Evolutionary conservation across 2,329 filamentous ascomycete species (phyloP), one percentile per base, ranked within the genome.

Genomic region (Metarhizium robertsii): DNA sequence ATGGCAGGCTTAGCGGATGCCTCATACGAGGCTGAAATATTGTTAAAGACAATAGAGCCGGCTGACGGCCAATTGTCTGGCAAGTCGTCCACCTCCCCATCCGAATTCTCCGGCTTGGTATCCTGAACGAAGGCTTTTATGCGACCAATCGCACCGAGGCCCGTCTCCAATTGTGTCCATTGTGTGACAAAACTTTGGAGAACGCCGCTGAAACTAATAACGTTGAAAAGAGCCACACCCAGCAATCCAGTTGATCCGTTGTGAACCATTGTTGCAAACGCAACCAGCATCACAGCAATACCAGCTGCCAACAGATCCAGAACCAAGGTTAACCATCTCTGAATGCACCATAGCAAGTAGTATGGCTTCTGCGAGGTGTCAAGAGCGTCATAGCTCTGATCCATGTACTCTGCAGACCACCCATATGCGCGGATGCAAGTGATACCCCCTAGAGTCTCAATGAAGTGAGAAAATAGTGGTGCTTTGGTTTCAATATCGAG

Each of bases 301-400:
- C 62, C 72, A 16, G 8, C 38, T 5, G 38, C 38, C 38, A 40
- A 5, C 36, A 82, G 62, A 53, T 81, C 74, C 6, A 83, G 57
- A 0, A 79, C 77, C 1, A 83, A 64, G 0, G 70, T 73, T 2
- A 81, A 68, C 79, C 79, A 82, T 43, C 75, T 67, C 55, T 83
- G 79, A 8, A 80, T 74, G 16, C 73, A 72, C 51, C 72, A 75
- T 36, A 81, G 70, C 3, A 80, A 69, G 58, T 81, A 83, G 38
- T 74, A 75, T 1, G 79, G 79, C 51, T 75, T 72, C 56, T 82
- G 79, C 0, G 78, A 76, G 3, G 67, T 65, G 52, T 81, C 73
- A 2, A 77, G 63, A 0, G 70, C 64, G 2, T 58, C 53, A 0
- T 69, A 65, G 2, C 68, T 72, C 49, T 73, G 71, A 13, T 70